Base-by-base conservation (phyloP, 352 stramenopile genomes). In the Globisporangium alternatum region DNA sequence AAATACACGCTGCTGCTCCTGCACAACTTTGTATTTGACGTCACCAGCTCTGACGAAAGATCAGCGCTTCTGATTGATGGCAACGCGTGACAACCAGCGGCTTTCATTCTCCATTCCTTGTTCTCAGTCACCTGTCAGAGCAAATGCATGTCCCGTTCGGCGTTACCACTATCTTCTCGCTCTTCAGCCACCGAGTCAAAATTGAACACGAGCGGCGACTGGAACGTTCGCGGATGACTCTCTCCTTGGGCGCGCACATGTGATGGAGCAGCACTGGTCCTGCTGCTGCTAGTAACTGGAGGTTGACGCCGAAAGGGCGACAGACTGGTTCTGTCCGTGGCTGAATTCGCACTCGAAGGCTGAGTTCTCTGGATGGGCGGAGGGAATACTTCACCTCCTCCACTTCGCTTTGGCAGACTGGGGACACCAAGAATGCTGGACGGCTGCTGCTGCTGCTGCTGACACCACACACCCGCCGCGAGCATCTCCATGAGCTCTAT, bases 181-280 rank as follows among this genome's bases (percentile, higher is more conserved):
- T 73, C 62, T 60, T 80, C 67, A 30, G 48, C 68, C 60, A 77
- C 63, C 3, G 75, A 70, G n/a, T 88, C 76, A 39, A 86, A 83
- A 48, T 74, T 83, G 64, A 85, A 87, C 15, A 77, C 61, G 13
- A 65, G 67, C 47, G 73, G 73, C 15, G 61, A 13, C 7, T 55
- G 48, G 30, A 59, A 17, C 37, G 19, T 52, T 25, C 48, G 21
- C 41, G 37, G 15, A 7, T 1, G 59, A 21, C 3, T 25, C 21
- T 43, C 59, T 43, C 28, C 44, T 37, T 17, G 3, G 13, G 15
- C 5, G 17, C 13, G 48, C 21, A 22, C 28, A 39, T 25, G 28
- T 19, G 48, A 55, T 35, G 45, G 45, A 17, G 56, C 31, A 53
- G 45, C 37, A 22, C 15, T 48, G 19, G 13, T 41, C 35, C 10